Evolutionary conservation across 345 rosid species (phyloP).

Genomic region (Anastatica hierochuntica): DNA sequence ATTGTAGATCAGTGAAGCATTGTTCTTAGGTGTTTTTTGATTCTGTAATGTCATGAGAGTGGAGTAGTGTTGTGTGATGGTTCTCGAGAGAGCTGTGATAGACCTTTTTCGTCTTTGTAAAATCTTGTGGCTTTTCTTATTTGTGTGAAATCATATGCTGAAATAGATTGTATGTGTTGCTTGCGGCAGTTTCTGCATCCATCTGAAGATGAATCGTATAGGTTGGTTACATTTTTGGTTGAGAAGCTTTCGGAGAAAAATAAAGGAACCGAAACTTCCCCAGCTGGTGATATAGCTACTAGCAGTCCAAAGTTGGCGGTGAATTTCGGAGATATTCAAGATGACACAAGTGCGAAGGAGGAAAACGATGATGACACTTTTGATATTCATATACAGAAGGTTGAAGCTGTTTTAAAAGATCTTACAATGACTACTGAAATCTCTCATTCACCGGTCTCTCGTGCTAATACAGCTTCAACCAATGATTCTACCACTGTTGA

Average conservation of each 20-base stretch:
- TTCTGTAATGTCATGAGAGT: background rate
- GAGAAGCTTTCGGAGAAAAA: constrained; percentile 49
- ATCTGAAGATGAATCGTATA: constrained; percentile 54
- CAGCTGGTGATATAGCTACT: constrained; percentile 16
- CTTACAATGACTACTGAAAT: constrained; percentile 30
- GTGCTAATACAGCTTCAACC: constrained; percentile 7
- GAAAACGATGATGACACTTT: constrained; percentile 29
- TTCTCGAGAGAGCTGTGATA: background rate
- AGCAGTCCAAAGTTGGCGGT: constrained; percentile 20
- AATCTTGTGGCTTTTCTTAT: constrained; percentile 40
- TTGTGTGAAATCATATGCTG: constrained; percentile 43
- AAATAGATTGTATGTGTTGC: constrained; percentile 56
- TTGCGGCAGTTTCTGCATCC: constrained; percentile 85
- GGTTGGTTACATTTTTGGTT: constrained; percentile 57
- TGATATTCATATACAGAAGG: constrained; percentile 36
- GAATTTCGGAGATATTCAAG: constrained; percentile 1
- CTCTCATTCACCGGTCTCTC: constrained; percentile 19
- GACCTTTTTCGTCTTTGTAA: background rate
- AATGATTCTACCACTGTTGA: constrained; percentile 9
- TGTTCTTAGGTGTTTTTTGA: background rate
- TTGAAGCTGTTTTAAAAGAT: constrained; percentile 34
- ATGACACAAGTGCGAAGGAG: constrained; percentile 13
- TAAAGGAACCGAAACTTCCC: constrained; percentile 21
- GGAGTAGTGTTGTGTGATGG: background rate
- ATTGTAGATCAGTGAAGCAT: background rate